Percentiles rank a stretch among this genome's conserved stretches.
Evolutionary conservation across 1,139 yeast genomes (phyloP).

Genomic region (Lodderomyces pseudojiufengensis): DNA sequence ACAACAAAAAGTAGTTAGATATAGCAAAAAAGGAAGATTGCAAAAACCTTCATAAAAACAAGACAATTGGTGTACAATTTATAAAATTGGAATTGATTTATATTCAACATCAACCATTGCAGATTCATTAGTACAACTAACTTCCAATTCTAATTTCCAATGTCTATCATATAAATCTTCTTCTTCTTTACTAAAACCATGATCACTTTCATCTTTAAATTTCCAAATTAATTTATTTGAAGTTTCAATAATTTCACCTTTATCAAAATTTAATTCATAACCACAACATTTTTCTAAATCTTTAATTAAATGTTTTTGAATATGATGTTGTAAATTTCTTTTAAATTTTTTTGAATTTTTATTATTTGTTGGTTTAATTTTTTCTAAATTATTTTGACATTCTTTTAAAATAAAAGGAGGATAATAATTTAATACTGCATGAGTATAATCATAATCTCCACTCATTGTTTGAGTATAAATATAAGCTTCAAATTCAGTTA

Average conservation of each 20-base stretch:
- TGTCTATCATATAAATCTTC: conserved; percentile 45
- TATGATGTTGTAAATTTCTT: conserved; percentile 72
- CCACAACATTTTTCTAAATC: conserved; percentile 66
- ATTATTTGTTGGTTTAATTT: conserved; percentile 69
- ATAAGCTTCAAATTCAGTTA: conserved; percentile 59
- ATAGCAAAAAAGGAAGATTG: no score
- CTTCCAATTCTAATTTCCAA: conserved; percentile 56
- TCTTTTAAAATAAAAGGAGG: conserved; percentile 72
- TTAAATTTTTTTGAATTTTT: conserved; percentile 68
- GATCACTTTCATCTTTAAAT: conserved; percentile 50
- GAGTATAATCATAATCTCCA: conserved; percentile 65
- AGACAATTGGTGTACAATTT: no score
- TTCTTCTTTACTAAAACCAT: conserved; percentile 50
- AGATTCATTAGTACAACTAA: conserved; percentile 55
- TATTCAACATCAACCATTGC: conserved; percentile 62
- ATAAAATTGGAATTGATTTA: conserved; percentile 36
- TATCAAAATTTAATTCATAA: conserved; percentile 50
- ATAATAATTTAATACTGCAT: conserved; percentile 61
- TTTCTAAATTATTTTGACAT: conserved; percentile 67
- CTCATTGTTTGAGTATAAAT: conserved; percentile 74
- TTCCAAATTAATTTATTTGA: conserved; percentile 47
- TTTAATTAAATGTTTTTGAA: conserved; percentile 64
- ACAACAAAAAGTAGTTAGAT: no score
- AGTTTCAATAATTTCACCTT: conserved; percentile 48
- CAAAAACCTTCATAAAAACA: no score